phyloP scores from a whole-genome alignment of 2,329 filamentous ascomycete species.

The Fusarium sp. region DNA sequence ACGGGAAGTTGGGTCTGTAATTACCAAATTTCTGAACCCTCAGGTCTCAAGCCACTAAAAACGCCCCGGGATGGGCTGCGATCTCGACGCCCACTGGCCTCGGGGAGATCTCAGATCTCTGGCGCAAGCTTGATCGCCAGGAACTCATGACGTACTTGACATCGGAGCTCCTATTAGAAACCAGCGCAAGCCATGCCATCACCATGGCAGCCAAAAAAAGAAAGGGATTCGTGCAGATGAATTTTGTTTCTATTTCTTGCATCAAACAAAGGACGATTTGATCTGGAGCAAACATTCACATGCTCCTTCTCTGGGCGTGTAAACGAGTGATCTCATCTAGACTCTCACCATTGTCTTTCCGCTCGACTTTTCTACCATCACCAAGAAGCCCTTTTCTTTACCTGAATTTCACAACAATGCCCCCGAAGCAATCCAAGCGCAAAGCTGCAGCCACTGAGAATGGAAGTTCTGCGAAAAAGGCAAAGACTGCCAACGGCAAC shows the following conservation, averaged over 20 bases:
- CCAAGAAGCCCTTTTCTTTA: background rate
- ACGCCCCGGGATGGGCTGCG: background rate
- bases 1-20: background rate
- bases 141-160: slow-evolving; percentile 44
- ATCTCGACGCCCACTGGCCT: slow-evolving; percentile 2
- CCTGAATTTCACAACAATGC: slow-evolving; percentile 41
- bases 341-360: background rate
- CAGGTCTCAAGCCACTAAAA: background rate
- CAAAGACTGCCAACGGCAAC: slow-evolving; percentile 43
- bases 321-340: background rate
- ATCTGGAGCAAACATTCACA: background rate
- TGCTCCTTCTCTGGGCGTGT: slow-evolving; percentile 9
- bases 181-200: slow-evolving; percentile 39
- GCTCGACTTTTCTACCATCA: background rate
- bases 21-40: background rate
- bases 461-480: slow-evolving; percentile 45
- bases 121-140: slow-evolving; percentile 43
- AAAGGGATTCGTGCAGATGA: background rate
- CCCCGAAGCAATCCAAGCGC: slow-evolving; percentile 43
- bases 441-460: slow-evolving; percentile 38
- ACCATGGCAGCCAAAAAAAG: slow-evolving; percentile 25
- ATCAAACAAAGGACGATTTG: background rate
- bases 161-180: slow-evolving; percentile 40
- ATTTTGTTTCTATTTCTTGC: background rate
- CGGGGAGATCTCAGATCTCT: slow-evolving; percentile 36